Percentiles rank a stretch among this genome's conserved stretches.
These are phyloP conservation scores for Neurospora sp. DNA, from an alignment of 495 filamentous ascomycete genomes.

Conservation along the genomic window DNA sequence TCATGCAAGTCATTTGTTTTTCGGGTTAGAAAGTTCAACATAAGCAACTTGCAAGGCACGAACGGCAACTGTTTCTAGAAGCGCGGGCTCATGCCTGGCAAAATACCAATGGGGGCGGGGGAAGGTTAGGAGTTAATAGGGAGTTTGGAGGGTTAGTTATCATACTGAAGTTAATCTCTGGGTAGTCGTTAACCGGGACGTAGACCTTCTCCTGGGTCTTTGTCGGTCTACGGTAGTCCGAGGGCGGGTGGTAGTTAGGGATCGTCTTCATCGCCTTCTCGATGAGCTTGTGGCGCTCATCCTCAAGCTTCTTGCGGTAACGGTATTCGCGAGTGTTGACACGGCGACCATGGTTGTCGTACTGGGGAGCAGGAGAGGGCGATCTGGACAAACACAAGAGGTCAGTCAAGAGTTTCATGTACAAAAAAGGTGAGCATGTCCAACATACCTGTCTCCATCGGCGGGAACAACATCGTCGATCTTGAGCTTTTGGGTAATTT, in stretches of 20 bases:
- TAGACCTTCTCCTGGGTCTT: conserved; percentile 99
- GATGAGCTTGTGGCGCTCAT: conserved; percentile 94
- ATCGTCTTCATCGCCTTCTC: conserved; percentile 98
- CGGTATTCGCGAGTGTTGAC: conserved; percentile 96
- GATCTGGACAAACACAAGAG: conserved; percentile 48
- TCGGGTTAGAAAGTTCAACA: conserved; percentile 19
- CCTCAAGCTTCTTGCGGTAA: conserved; percentile 93
- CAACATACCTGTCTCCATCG: conserved; percentile 79
- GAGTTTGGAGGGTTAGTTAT: conserved; percentile 96
- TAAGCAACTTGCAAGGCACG: conserved; percentile 19
- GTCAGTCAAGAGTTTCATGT: conserved; percentile 2
- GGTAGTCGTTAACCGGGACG: conserved; percentile 99
- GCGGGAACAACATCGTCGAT: conserved; percentile 96
- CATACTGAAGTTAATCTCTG: conserved; percentile 99
- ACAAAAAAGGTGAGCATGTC: neutral
- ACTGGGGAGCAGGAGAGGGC: conserved; percentile 89
- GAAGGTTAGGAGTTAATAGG: conserved; percentile 48
- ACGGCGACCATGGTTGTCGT: conserved; percentile 97
- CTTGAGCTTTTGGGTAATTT: conserved; percentile 96
- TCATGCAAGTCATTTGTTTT: conserved; percentile 21
- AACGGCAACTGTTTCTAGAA: conserved; percentile 5
- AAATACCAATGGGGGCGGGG: conserved; percentile 19
- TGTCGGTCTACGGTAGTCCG: conserved; percentile 93
- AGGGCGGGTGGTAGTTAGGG: conserved; percentile 93
- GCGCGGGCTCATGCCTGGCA: conserved; percentile 25